Conservation (phyloP, 2,329 filamentous ascomycete genomes). For the Colletotrichum liaoningense region DNA sequence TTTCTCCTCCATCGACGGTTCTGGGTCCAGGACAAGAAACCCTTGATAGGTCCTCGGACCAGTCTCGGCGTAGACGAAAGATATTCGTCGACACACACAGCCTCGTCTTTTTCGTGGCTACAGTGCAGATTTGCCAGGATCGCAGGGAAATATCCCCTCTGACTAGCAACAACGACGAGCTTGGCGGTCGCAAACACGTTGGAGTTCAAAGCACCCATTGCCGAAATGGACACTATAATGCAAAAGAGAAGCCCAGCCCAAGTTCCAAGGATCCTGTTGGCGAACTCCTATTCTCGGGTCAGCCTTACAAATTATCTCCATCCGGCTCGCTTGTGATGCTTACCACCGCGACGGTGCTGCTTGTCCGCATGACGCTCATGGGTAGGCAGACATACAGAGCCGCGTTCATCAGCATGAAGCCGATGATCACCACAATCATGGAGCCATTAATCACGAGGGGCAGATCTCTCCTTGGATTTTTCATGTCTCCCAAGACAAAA, state of each 20-base stretch:
- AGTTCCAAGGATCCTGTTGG: slow-evolving; percentile 45
- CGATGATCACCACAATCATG: slow-evolving; percentile 53
- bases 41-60: slow-evolving; percentile 36
- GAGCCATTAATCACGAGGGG: slow-evolving; percentile 54
- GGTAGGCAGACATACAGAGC: slow-evolving; percentile 55
- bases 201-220: slow-evolving; percentile 54
- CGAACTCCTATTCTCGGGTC: slow-evolving; percentile 42
- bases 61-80: slow-evolving; percentile 35
- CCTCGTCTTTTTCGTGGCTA: slow-evolving; percentile 42
- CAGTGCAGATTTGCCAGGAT: slow-evolving; percentile 43
- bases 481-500: slow-evolving; percentile 44
- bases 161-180: slow-evolving; percentile 51
- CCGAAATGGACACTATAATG: slow-evolving; percentile 51
- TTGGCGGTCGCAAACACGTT: slow-evolving; percentile 57
- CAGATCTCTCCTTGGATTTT: slow-evolving; percentile 42
- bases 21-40: slow-evolving; percentile 40
- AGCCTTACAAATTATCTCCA: slow-evolving; percentile 34
- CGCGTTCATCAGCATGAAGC: slow-evolving; percentile 55
- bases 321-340: slow-evolving; percentile 34
- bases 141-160: slow-evolving; percentile 42
- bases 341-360: slow-evolving; percentile 55
- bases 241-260: slow-evolving; percentile 53
- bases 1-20: slow-evolving; percentile 38
- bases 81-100: slow-evolving; percentile 39
- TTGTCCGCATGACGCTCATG: slow-evolving; percentile 51